A percentile compares a stretch with the other conserved stretches of the same genome.
phyloP scores from a whole-genome alignment of 257 asterid species.

The Gardenia jasminoides region DNA sequence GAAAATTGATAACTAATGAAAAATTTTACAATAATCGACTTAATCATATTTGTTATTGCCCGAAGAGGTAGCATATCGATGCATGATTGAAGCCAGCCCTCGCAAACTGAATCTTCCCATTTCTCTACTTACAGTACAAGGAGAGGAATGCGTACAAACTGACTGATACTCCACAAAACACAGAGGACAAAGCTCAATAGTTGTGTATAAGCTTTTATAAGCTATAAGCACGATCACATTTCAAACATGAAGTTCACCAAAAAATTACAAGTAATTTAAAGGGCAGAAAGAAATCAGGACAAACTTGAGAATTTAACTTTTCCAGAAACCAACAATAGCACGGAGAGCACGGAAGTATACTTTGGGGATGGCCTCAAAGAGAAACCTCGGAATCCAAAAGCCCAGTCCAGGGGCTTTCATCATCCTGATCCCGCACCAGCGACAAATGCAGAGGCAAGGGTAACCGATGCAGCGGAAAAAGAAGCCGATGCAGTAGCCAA shows the following conservation, averaged over 20 bases:
- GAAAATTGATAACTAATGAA: background rate
- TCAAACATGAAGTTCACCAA: background rate
- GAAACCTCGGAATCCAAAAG: constrained; percentile 25
- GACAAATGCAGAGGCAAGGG: too few species aligned
- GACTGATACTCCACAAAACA: too few species aligned
- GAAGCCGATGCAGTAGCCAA: too few species aligned
- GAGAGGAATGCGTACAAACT: background rate
- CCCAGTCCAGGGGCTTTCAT: constrained; percentile 48
- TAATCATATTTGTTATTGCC: too few species aligned
- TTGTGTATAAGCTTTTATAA: too few species aligned
- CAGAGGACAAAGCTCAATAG: too few species aligned
- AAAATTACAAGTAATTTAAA: background rate
- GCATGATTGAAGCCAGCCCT: background rate
- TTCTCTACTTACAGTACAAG: background rate
- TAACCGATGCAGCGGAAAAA: too few species aligned
- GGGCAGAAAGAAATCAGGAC: background rate
- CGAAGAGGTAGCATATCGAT: background rate
- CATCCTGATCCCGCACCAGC: too few species aligned
- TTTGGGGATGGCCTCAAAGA: constrained; percentile 30
- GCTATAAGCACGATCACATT: background rate
- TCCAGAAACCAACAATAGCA: too few species aligned
- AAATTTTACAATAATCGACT: background rate
- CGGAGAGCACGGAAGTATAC: constrained; percentile 32
- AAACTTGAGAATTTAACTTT: background rate
- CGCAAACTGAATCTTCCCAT: too few species aligned